Base-by-base conservation (phyloP, 1,139 yeast genomes). In the Saccharomyces hybrid region DNA sequence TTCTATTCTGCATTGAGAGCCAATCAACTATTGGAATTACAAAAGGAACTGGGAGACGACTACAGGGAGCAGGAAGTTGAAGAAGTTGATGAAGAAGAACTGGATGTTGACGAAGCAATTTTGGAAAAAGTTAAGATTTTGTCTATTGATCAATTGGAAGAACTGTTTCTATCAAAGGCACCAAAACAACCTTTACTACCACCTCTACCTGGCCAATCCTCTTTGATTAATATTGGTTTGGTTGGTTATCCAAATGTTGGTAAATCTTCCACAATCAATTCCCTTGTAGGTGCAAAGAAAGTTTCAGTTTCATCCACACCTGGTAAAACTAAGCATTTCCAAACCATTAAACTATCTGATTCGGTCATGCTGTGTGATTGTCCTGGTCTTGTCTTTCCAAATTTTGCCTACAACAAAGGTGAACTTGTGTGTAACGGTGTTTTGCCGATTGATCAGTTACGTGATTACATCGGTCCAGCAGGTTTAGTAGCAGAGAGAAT, bases 311-410 rank as follows among this genome's bases (percentile, higher is more conserved):
- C 99, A 1, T 79, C 99, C 1, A 95, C 99, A 0, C 99, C 99
- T 5, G 99, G 99, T 75, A 95, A 95, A 71, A 95, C 99, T 16
- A 95, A 95, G 72, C 99, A 95, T 78, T 95, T 95, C 78, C 99
- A 95, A 76, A 95, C 99, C 1, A 90, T 95, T 59, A 82, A 84
- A 66, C 79, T 95, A 50, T 83, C 97, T 0, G 87, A 86, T 50
- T 79, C 86, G 48, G 95, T 93, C 7, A 78, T 89, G 62, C 78
- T 95, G 53, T 93, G 99, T 74, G 99, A 95, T 78, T 95, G 99
- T 78, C 99, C 99, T 2, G 99, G 99, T 79, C 78, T 95, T 61
- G 99, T 95, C 25, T 95, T 95, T 76, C 99, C 99, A 38, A 95
- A 93, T 68, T 95, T 93, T 70, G 98, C 99, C 20, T 88, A 88